Conservation (phyloP, 148 eudicot genomes). For the Hydrangea macrophylla region DNA sequence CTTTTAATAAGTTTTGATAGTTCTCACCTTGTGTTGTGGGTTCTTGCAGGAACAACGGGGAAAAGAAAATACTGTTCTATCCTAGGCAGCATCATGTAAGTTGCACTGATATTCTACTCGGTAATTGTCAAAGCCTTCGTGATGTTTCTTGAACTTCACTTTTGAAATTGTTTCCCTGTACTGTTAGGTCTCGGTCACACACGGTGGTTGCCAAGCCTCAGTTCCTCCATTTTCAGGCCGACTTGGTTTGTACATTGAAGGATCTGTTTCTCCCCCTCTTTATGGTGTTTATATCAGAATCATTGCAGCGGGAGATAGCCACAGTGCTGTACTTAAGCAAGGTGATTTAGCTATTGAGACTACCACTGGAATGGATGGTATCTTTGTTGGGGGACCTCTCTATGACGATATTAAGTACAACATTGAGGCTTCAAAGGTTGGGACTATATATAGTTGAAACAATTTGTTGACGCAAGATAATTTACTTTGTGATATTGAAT, state of each 20-base stretch:
- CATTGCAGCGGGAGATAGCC: constrained; percentile 69
- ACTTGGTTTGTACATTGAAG: constrained; percentile 85
- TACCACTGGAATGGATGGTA: constrained; percentile 67
- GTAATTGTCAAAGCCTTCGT: neutral
- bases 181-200: constrained; percentile 52
- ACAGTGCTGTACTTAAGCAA: constrained; percentile 54
- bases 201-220: constrained; percentile 74
- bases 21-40: constrained; percentile 10
- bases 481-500: neutral
- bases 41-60: constrained; percentile 43
- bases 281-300: constrained; percentile 71
- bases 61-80: constrained; percentile 66
- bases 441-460: constrained; percentile 5
- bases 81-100: constrained; percentile 81
- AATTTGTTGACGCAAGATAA: neutral
- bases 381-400: constrained; percentile 76
- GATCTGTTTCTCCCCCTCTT: constrained; percentile 89
- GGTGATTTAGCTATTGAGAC: constrained; percentile 75
- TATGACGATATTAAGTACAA: constrained; percentile 84
- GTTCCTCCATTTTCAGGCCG: constrained; percentile 80
- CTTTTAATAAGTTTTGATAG: neutral
- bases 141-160: neutral
- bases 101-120: constrained; percentile 4
- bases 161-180: constrained; percentile 20
- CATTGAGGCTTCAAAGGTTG: constrained; percentile 90